Evolutionary conservation across 345 rosid species (phyloP).

Genomic region (Corchorus capsularis): DNA sequence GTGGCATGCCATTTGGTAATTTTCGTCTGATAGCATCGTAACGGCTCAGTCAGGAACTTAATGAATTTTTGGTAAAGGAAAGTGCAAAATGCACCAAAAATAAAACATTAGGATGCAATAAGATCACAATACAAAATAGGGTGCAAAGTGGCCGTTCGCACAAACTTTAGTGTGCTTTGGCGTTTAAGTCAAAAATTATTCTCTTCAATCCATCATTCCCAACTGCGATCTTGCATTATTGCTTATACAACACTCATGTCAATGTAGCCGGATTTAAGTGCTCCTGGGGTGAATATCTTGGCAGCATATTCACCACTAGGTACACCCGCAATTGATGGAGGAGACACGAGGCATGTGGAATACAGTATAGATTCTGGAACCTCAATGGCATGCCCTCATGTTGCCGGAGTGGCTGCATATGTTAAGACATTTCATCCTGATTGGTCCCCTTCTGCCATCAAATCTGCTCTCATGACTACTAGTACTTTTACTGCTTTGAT

Average conservation of each 20-base stretch:
- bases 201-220: too few relatives aligned
- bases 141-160: too few relatives aligned
- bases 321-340: neutral
- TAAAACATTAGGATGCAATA: too few relatives aligned
- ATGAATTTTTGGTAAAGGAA: too few relatives aligned
- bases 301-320: slow-evolving; percentile 36
- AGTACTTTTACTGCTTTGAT: neutral
- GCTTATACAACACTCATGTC: neutral
- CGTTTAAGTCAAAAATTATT: too few relatives aligned
- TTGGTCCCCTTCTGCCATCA: slow-evolving; percentile 50
- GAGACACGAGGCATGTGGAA: slow-evolving; percentile 25
- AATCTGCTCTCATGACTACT: slow-evolving; percentile 46
- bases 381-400: slow-evolving; percentile 55
- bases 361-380: slow-evolving; percentile 41
- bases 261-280: slow-evolving; percentile 43
- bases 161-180: too few relatives aligned
- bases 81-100: too few relatives aligned
- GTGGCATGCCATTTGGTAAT: too few relatives aligned
- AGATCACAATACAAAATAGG: too few relatives aligned
- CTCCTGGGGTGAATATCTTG: slow-evolving; percentile 42
- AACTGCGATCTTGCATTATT: too few relatives aligned
- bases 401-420: slow-evolving; percentile 39
- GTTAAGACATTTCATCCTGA: slow-evolving; percentile 42
- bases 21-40: too few relatives aligned
- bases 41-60: too few relatives aligned